Conservation (phyloP, 345 rosid genomes). For the Citrus sinensis region DVS_A1.0 CM039162.1:21035001-21035500, state of each 20-base stretch:
- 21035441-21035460: background rate
- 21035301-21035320: background rate
- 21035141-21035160: background rate
- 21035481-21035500: background rate
- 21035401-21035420: background rate
- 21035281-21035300: background rate
- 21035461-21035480: background rate
- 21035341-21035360: background rate
- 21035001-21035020: background rate
- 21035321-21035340: background rate
- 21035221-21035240: background rate
- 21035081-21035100: background rate
- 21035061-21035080: background rate
- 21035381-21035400: background rate
- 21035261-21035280: background rate
- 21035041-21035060: background rate
- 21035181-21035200: background rate
- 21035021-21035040: background rate
- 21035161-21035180: background rate
- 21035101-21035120: conserved; percentile 2
- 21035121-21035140: background rate
- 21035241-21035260: background rate
- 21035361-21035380: background rate
- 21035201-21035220: background rate
- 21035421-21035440: background rate